phyloP scores from a whole-genome alignment of 768 basidiomycete species.

The Scleroderma bovista region DNA sequence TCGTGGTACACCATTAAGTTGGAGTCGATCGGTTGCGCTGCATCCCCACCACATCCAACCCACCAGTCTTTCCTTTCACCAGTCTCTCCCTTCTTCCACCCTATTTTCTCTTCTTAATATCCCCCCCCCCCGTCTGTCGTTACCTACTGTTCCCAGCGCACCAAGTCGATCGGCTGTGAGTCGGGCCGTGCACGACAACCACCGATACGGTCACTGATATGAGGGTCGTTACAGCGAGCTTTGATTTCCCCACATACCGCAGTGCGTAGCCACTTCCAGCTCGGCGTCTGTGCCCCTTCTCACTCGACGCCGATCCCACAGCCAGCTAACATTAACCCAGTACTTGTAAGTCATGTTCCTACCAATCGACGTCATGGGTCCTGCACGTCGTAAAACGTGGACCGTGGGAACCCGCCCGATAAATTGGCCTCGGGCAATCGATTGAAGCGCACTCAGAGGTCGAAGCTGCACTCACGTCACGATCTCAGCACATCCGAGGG shows the following conservation, averaged over 20 bases:
- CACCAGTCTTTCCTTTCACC: slow-evolving; percentile 32
- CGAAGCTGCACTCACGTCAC: neutral
- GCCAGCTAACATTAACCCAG: no score
- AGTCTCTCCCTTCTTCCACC: slow-evolving; percentile 24
- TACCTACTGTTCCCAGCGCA: slow-evolving; percentile 1
- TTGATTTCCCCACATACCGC: neutral
- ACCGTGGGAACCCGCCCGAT: slow-evolving; percentile 29
- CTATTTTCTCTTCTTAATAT: slow-evolving; percentile 15
- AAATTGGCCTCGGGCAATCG: neutral
- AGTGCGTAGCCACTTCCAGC: neutral
- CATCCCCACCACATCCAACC: slow-evolving; percentile 23
- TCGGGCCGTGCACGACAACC: neutral
- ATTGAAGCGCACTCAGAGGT: neutral
- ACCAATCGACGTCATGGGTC: slow-evolving; percentile 27
- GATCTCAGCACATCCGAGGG: slow-evolving; percentile 13
- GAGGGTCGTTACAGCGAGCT: slow-evolving; percentile 5
- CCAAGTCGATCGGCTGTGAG: slow-evolving; percentile 14
- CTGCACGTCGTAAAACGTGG: slow-evolving; percentile 38
- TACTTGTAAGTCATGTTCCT: no score
- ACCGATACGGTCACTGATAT: slow-evolving; percentile 1
- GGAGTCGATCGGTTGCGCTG: slow-evolving; percentile 38
- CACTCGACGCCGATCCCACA: no score
- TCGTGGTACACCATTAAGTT: slow-evolving; percentile 37
- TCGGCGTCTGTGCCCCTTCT: no score
- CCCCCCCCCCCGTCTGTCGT: slow-evolving; percentile 12